Base-by-base conservation (phyloP, 2,329 filamentous ascomycete species). In the Penicillium sumatraense region DNA sequence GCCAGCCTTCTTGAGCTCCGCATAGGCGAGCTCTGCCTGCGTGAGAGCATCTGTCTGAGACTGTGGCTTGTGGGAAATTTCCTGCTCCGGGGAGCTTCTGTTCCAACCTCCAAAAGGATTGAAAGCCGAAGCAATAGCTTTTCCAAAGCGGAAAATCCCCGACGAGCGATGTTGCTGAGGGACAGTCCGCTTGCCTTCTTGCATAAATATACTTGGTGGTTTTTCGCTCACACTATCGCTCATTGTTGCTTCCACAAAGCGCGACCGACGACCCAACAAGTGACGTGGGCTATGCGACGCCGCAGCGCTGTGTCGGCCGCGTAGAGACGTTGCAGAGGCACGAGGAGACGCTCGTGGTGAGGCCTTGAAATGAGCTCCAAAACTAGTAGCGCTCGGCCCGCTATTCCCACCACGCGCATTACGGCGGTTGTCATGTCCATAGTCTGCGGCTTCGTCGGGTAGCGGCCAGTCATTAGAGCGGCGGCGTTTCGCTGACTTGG, bases 231-330 rank as follows among this genome's bases (percentile, higher is more conserved):
- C 80, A 61, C 89, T 86, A 73, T 96, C 90, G 68, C 88, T 91
- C 90, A 96, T 93, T 67, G 89, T 93, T 36, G 89, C 92, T 75
- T 96, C 92, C 33, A 83, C 73, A 62, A 89, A 89, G 51, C 76
- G 88, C 67, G 83, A 96, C 80, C 75, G 86, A 70, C 77, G 85
- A 78, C 63, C 75, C 57, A 76, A 70, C 56, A 75, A 70, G 57
- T 70, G 27, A 56, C 66, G 69, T 46, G 60, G 62, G 40, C 64
- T 58, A 11, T 58, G 52, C 57, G 56, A 65, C 16, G 54, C 27
- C 16, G 52, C 41, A 2, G 51, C 55, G 7, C 59, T 60, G 20
- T 63, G 53, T 20, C 59, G 53, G 23, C 53, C 57, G 36, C 62
- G 63, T 36, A 63, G 24, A 8, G 62, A 66, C 16, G 58, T 44